Percentiles rank a stretch among this genome's conserved stretches.
phyloP scores from a whole-genome alignment of 2,329 filamentous ascomycete species.

The Drechmeria coniospora region DNA sequence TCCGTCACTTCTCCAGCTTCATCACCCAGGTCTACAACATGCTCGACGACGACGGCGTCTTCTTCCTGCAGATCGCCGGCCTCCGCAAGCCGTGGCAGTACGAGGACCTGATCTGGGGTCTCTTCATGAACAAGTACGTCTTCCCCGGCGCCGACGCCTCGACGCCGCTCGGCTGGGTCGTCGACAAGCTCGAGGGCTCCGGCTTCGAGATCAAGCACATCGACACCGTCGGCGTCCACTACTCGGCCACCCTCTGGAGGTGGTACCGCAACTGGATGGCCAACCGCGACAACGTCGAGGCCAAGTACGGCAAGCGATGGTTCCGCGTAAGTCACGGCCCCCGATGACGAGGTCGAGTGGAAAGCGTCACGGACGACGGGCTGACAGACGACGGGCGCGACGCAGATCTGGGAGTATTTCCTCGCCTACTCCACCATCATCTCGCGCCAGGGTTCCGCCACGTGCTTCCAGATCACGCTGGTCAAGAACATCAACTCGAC shows the following conservation, averaged over 20 bases:
- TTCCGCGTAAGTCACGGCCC: constrained; percentile 55
- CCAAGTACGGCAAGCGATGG: constrained; percentile 92
- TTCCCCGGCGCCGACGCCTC: constrained; percentile 96
- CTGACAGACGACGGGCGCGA: neutral
- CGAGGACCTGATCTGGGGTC: constrained; percentile 92
- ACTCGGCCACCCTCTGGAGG: constrained; percentile 89
- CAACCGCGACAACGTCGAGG: constrained; percentile 82
- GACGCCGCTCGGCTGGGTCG: constrained; percentile 76
- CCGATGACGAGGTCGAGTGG: too few relatives aligned
- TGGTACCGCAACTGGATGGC: constrained; percentile 99
- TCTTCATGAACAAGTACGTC: constrained; percentile 99
- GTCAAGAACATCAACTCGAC: constrained; percentile 91
- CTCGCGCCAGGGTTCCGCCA: constrained; percentile 71
- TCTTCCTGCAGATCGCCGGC: constrained; percentile 92
- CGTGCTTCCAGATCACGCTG: constrained; percentile 76
- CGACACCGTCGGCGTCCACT: constrained; percentile 92
- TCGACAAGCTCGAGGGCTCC: constrained; percentile 66
- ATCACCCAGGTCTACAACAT: constrained; percentile 80
- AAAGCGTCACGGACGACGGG: too few relatives aligned
- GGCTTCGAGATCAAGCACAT: constrained; percentile 66
- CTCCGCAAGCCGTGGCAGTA: constrained; percentile 94
- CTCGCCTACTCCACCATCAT: constrained; percentile 73
- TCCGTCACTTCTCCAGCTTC: constrained; percentile 73
- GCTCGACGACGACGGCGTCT: constrained; percentile 89
- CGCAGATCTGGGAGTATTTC: constrained; percentile 83